A percentile compares a stretch with the other conserved stretches of the same genome.
phyloP scores from a whole-genome alignment of 2,329 filamentous ascomycete species.

The Tolypocladium guangdongense region DNA sequence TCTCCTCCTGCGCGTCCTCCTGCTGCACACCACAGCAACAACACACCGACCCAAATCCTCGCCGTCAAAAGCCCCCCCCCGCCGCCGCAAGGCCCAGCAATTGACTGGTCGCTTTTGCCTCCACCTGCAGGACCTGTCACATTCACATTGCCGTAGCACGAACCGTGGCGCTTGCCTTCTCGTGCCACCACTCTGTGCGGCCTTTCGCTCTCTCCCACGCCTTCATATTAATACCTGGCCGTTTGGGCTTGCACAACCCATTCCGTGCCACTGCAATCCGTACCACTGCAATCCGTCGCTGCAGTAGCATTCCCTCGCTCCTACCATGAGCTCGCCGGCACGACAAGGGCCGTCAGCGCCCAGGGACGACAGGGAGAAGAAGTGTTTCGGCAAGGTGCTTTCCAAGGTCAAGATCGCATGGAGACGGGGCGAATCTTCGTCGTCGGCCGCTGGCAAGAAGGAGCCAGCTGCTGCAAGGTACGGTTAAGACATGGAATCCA shows the following conservation, averaged over 20 bases:
- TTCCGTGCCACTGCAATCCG: not conserved
- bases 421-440: slow-evolving; percentile 28
- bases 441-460: slow-evolving; percentile 5
- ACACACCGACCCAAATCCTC: too few species aligned
- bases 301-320: not conserved
- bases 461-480: not conserved
- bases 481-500: not conserved
- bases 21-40: not conserved
- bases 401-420: slow-evolving; percentile 40
- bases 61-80: not conserved
- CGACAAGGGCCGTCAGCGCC: slow-evolving; percentile 24
- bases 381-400: slow-evolving; percentile 35
- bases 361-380: slow-evolving; percentile 30
- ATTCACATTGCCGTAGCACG: not conserved
- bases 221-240: not conserved
- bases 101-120: not conserved
- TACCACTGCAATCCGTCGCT: too few species aligned
- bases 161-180: not conserved
- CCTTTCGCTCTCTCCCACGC: not conserved
- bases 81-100: not conserved
- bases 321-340: slow-evolving; percentile 31
- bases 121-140: not conserved
- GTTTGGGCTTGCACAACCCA: not conserved
- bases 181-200: not conserved
- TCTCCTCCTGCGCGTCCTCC: not conserved